Percentiles rank a stretch among this genome's conserved stretches.
These are phyloP conservation scores for Botrytis tulipae DNA, from an alignment of 2,329 filamentous ascomycete genomes.

Conservation along the genomic window DNA sequence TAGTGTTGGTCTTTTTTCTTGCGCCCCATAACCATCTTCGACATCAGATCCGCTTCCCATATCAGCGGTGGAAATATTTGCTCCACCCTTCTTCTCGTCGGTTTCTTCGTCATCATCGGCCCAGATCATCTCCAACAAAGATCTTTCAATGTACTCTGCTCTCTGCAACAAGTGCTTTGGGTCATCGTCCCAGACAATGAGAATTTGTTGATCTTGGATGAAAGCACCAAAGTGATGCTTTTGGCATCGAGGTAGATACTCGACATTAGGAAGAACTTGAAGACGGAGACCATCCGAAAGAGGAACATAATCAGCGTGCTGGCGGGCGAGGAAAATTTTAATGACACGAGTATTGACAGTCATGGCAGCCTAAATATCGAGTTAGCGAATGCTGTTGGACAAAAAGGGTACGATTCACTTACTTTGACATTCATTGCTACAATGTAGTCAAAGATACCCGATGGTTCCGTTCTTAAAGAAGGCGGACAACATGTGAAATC, in stretches of 20 bases:
- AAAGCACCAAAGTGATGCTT: slow-evolving; percentile 67
- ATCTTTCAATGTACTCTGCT: slow-evolving; percentile 50
- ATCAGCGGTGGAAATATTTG: slow-evolving; percentile 34
- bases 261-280: slow-evolving; percentile 59
- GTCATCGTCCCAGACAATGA: slow-evolving; percentile 65
- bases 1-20: slow-evolving; percentile 46
- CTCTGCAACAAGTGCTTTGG: slow-evolving; percentile 54
- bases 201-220: slow-evolving; percentile 54
- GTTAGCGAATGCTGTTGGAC: not conserved
- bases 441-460: slow-evolving; percentile 51
- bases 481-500: slow-evolving; percentile 51
- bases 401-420: slow-evolving; percentile 30
- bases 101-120: slow-evolving; percentile 42
- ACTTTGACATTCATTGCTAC: slow-evolving; percentile 53
- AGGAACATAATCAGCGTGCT: slow-evolving; percentile 54
- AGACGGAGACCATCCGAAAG: slow-evolving; percentile 56
- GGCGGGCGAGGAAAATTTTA: slow-evolving; percentile 53
- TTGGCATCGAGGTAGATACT: slow-evolving; percentile 56
- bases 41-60: not conserved
- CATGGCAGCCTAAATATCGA: slow-evolving; percentile 55
- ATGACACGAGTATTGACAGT: slow-evolving; percentile 66
- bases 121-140: slow-evolving; percentile 60
- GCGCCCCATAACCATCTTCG: not conserved
- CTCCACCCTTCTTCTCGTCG: slow-evolving; percentile 31
- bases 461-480: slow-evolving; percentile 45